Evolutionary conservation across 257 asterid genomes (phyloP), one percentile per base, ranked within the genome.

Genomic region (Anisodus acutangulus): DNA sequence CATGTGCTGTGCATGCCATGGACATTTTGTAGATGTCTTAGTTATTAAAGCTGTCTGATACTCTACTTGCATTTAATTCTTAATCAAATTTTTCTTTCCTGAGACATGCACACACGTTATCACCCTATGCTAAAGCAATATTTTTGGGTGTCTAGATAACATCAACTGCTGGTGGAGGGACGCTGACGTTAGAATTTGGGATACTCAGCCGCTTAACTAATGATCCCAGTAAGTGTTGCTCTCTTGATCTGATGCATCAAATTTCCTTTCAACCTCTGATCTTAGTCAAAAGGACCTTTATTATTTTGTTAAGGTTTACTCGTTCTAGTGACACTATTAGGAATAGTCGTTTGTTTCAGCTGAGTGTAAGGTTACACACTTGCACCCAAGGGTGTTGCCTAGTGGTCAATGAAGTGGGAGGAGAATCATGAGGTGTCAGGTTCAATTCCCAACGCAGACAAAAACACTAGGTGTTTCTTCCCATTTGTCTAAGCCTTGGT

Each of bases 111-210:
- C 81, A 26, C 64, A 76, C 81, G 53, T 76, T 58, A 26, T 51
- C 62, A 76, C 59, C 49, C 45, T 22, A 55, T 37, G 79, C 71
- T 80, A 67, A 54, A 63, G 87, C 67, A 60, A 57, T 81, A 83
- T 83, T 86, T 82, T 79, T 79, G 89, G 82, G 45, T 86, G 88
- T 84, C 86, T 89, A 97, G 99, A 88, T 97, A 83, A 97, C 99
- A 67, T 97, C 99, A 60, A 97, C 99, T 81, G 99, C 99, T 86
- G 99, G 99, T 87, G 99, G 99, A 85, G 99, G 99, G 85, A 97
- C 99, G 87, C 89, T 97, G 87, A 93, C 98, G 35, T 85, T 97
- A 91, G 99, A 97, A 88, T 97, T 97, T 82, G 98, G 99, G 72
- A 93, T 93, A 86, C 98, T 97, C 87, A 97, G 99, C 89, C 98